phyloP scores from a whole-genome alignment of 441 rosid species.

The Sinapis alba region DNA sequence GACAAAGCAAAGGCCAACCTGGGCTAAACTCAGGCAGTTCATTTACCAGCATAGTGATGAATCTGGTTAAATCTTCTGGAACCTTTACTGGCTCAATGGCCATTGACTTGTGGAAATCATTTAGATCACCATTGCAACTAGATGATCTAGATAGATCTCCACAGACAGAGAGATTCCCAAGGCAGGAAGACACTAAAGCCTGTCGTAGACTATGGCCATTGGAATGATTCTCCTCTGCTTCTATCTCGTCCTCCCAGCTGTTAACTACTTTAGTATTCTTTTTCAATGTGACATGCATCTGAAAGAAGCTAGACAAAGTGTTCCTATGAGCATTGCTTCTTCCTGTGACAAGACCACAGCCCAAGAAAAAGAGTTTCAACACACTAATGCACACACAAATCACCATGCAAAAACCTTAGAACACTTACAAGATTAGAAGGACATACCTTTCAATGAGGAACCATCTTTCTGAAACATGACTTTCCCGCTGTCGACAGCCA shows the following conservation, averaged over 20 bases:
- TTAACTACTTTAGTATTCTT: conserved; percentile 52
- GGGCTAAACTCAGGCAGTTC: conserved; percentile 53
- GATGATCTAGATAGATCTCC: conserved; percentile 15
- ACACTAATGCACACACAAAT: neutral
- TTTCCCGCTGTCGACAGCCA: conserved; percentile 68
- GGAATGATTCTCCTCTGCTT: conserved; percentile 24
- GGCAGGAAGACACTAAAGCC: conserved; percentile 44
- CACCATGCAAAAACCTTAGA: conserved; percentile 1
- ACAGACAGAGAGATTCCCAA: conserved; percentile 46
- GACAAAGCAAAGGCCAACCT: conserved; percentile 65
- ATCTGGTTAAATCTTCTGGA: conserved; percentile 37
- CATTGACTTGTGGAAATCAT: conserved; percentile 36
- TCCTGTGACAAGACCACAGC: conserved; percentile 44
- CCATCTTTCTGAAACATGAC: conserved; percentile 57
- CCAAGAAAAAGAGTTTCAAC: conserved; percentile 7
- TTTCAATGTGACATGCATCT: conserved; percentile 48
- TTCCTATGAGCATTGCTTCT: conserved; percentile 41
- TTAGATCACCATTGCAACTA: neutral
- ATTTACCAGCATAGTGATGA: conserved; percentile 40
- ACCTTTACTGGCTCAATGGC: conserved; percentile 46
- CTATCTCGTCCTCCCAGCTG: conserved; percentile 33
- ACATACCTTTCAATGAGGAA: conserved; percentile 35
- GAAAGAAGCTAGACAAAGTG: conserved; percentile 54
- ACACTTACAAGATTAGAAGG: neutral
- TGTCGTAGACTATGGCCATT: conserved; percentile 42